A percentile compares a stretch with the other conserved stretches of the same genome.
Conservation (phyloP, 148 eudicot species). For the Oxyria digyna region DNA sequence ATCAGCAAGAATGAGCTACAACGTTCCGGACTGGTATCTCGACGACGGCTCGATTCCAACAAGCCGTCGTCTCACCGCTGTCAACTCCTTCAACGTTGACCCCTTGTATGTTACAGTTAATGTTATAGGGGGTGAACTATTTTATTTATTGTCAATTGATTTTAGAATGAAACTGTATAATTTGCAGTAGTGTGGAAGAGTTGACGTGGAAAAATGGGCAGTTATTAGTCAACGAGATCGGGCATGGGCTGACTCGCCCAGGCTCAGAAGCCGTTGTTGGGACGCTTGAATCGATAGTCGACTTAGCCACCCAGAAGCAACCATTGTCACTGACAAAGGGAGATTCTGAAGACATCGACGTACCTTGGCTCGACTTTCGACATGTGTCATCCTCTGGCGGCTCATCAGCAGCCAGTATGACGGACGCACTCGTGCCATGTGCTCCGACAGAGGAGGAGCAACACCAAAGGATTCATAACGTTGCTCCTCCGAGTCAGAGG, state of each 20-base stretch:
- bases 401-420: background rate
- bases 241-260: constrained; percentile 25
- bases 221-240: constrained; percentile 52
- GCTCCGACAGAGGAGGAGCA: too few relatives aligned
- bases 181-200: constrained; percentile 67
- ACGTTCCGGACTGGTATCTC: constrained; percentile 53
- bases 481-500: too few relatives aligned
- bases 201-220: constrained; percentile 86
- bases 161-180: too few relatives aligned
- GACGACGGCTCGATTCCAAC: constrained; percentile 22
- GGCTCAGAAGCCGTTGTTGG: constrained; percentile 36
- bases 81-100: constrained; percentile 8
- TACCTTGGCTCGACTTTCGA: constrained; percentile 28
- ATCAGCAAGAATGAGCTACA: constrained; percentile 38
- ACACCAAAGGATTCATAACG: background rate
- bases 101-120: background rate
- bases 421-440: background rate
- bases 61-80: constrained; percentile 18
- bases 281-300: constrained; percentile 67
- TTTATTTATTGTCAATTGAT: too few relatives aligned
- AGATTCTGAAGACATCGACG: constrained; percentile 12
- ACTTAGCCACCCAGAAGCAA: constrained; percentile 41
- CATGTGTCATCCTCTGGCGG: background rate
- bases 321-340: background rate
- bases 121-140: too few relatives aligned